phyloP scores from a whole-genome alignment of 805 yeast genomes.

The Candida succiphila region DNA sequence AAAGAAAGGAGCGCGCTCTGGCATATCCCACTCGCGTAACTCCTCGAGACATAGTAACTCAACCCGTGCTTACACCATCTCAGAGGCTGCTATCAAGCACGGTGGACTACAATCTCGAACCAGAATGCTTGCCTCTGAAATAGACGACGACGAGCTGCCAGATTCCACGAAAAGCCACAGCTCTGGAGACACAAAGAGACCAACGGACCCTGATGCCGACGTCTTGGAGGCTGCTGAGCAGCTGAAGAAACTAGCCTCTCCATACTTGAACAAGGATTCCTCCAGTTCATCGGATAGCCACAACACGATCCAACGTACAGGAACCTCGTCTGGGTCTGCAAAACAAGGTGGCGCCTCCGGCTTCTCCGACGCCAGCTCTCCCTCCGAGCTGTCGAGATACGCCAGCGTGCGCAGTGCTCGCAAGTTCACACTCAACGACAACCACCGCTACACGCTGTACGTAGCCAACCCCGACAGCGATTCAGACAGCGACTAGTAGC shows the following conservation, averaged over 20 bases:
- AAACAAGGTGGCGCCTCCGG: neutral
- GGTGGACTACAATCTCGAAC: constrained; percentile 55
- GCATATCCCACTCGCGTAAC: constrained; percentile 6
- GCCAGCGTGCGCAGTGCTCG: constrained; percentile 24
- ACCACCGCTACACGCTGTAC: constrained; percentile 33
- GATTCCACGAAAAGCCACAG: constrained; percentile 22
- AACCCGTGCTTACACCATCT: constrained; percentile 2
- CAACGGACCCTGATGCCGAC: constrained; percentile 23
- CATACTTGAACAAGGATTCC: neutral
- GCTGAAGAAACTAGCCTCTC: constrained; percentile 11
- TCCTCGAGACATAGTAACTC: constrained; percentile 1
- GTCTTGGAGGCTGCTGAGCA: constrained; percentile 22
- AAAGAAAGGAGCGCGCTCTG: constrained; percentile 9
- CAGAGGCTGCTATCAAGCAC: constrained; percentile 42
- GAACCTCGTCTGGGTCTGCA: neutral
- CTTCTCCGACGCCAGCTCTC: neutral
- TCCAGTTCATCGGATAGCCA: neutral
- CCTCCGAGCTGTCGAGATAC: constrained; percentile 15
- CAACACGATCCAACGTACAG: neutral
- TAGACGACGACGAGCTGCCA: constrained; percentile 50
- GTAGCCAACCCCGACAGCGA: constrained; percentile 52
- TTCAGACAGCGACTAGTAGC: no score
- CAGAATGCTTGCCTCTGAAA: constrained; percentile 65
- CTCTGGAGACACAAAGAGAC: constrained; percentile 16
- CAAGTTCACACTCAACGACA: constrained; percentile 19